Evolutionary conservation across 2,329 filamentous ascomycete genomes (phyloP).

Genomic region (Cladophialophora chaetospira): DNA sequence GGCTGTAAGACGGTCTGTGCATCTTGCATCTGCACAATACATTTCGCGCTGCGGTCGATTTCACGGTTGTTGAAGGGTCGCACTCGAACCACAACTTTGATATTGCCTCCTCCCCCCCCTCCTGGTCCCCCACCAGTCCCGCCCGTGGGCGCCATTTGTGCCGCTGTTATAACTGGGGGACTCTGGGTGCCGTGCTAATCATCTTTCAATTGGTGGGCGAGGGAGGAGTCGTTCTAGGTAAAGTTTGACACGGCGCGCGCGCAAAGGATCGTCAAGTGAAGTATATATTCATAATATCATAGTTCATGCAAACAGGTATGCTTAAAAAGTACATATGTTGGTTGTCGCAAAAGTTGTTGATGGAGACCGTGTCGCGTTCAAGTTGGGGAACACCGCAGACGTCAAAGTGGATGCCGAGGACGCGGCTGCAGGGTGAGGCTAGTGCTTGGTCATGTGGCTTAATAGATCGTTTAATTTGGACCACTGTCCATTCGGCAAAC

Average conservation of each 20-base stretch:
- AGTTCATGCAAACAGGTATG: no score
- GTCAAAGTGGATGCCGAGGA: constrained; percentile 3
- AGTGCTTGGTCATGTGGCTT: constrained; percentile 10
- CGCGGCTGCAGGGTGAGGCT: no score
- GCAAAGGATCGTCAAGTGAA: not conserved
- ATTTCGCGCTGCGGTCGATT: constrained; percentile 88
- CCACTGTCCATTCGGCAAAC: no score
- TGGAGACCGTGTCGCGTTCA: constrained; percentile 21
- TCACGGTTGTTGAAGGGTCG: constrained; percentile 97
- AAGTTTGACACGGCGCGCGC: not conserved
- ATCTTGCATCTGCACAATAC: constrained; percentile 95
- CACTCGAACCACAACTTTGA: constrained; percentile 98
- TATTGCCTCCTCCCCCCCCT: constrained; percentile 72
- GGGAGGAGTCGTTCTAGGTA: no score
- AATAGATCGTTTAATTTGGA: not conserved
- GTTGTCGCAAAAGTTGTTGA: no score
- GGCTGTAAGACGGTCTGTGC: constrained; percentile 83
- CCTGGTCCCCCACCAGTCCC: constrained; percentile 18
- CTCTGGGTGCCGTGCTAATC: constrained; percentile 1
- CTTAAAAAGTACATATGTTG: no score
- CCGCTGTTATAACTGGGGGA: constrained; percentile 19
- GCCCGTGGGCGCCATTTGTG: constrained; percentile 60
- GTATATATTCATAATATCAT: no score
- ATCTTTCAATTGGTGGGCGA: constrained; percentile 16
- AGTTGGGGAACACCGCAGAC: constrained; percentile 8